Evolutionary conservation across 2,329 filamentous ascomycete genomes (phyloP).

Genomic region (Venturia nashicola): DNA sequence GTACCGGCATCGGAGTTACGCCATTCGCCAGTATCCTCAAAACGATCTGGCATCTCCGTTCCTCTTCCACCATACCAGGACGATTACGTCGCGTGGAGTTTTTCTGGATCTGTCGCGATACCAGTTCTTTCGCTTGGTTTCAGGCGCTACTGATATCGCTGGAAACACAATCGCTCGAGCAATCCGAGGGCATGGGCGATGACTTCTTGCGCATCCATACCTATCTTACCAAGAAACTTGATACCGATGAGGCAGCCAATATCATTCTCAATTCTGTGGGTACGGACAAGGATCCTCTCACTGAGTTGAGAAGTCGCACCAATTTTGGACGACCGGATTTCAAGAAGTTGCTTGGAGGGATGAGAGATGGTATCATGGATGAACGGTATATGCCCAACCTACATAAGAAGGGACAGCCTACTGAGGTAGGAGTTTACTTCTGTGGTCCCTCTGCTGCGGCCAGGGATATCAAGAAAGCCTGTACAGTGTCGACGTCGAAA

Average conservation of each 20-base stretch:
- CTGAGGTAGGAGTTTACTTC: constrained; percentile 94
- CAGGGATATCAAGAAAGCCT: constrained; percentile 72
- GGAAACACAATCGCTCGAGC: constrained; percentile 61
- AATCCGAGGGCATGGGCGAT: constrained; percentile 46
- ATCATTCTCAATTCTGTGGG: constrained; percentile 95
- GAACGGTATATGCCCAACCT: constrained; percentile 75
- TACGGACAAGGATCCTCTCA: constrained; percentile 75
- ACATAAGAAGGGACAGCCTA: constrained; percentile 39
- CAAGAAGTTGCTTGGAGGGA: constrained; percentile 60
- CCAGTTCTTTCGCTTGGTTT: constrained; percentile 96
- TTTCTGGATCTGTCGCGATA: constrained; percentile 97
- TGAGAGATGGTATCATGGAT: constrained; percentile 80
- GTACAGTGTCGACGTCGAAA: constrained; percentile 56
- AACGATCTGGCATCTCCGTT: constrained; percentile 94
- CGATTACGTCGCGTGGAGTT: constrained; percentile 93
- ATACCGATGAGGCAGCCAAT: constrained; percentile 86
- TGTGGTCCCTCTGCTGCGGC: constrained; percentile 78
- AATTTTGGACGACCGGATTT: constrained; percentile 96
- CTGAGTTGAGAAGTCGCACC: constrained; percentile 77
- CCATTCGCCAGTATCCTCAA: constrained; percentile 83
- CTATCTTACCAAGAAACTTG: constrained; percentile 87
- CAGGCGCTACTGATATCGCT: constrained; percentile 85
- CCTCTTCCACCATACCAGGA: constrained; percentile 60
- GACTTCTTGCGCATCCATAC: constrained; percentile 96
- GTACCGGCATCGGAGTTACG: constrained; percentile 77